Conservation (phyloP, 495 filamentous ascomycete genomes). For the Penicillium bovifimosum region DNA sequence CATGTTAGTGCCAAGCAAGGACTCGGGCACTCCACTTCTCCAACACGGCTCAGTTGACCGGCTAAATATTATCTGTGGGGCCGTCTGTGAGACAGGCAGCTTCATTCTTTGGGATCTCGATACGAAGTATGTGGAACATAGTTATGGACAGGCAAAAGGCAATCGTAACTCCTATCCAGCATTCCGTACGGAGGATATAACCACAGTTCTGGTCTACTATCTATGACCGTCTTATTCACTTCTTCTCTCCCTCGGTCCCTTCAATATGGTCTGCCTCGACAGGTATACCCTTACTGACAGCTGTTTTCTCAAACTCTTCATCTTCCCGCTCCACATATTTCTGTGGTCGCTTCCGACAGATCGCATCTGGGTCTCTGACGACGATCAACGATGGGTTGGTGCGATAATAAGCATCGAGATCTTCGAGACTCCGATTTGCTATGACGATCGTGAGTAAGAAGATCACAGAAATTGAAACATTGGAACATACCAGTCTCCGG, state of each 20-base stretch:
- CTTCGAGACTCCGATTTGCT: constrained; percentile 42
- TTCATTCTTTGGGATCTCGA: not conserved
- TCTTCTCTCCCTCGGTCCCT: not conserved
- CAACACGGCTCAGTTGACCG: not conserved
- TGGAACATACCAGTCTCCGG: constrained; percentile 47
- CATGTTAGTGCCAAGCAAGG: not conserved
- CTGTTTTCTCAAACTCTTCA: not conserved
- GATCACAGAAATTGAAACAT: not conserved
- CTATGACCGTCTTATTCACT: not conserved
- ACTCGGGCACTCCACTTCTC: not conserved
- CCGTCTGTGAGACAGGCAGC: not conserved
- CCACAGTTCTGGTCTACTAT: not conserved
- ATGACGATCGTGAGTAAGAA: constrained; percentile 15
- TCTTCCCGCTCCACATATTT: not conserved
- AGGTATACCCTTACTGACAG: not conserved
- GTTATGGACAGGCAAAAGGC: no score
- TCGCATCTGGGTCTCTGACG: not conserved
- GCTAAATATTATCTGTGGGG: not conserved
- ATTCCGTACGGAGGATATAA: no score
- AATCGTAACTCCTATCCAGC: no score
- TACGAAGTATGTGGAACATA: no score
- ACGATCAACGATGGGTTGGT: constrained; percentile 34
- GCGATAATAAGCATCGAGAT: constrained; percentile 42
- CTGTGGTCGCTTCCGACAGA: not conserved
- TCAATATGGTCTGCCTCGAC: not conserved